Evolutionary conservation across 345 rosid species (phyloP).

Genomic region (Salix purpurea): DNA sequence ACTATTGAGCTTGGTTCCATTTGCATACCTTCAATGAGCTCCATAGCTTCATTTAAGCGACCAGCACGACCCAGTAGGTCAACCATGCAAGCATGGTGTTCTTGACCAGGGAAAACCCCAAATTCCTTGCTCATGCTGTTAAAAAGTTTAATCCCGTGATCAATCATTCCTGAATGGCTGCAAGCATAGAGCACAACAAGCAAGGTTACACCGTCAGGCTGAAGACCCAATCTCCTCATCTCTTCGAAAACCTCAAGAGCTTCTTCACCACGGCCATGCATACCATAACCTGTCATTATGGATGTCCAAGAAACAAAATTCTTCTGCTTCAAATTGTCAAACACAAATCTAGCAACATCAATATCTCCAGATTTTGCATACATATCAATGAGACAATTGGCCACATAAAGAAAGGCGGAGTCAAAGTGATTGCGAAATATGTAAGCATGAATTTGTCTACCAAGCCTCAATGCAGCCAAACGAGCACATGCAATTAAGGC

Average conservation of each 20-base stretch:
- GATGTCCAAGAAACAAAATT: constrained; percentile 84
- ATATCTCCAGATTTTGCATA: constrained; percentile 74
- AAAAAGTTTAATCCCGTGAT: constrained; percentile 63
- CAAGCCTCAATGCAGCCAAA: constrained; percentile 59
- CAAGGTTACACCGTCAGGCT: constrained; percentile 62
- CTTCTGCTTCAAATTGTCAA: constrained; percentile 48
- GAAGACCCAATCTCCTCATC: constrained; percentile 55
- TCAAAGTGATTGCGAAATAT: constrained; percentile 48
- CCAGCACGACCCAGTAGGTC: constrained; percentile 85
- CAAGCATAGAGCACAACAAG: constrained; percentile 78
- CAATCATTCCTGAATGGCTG: constrained; percentile 84
- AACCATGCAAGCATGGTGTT: constrained; percentile 82
- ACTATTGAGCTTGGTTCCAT: constrained; percentile 59
- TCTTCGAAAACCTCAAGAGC: constrained; percentile 51
- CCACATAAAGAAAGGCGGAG: constrained; percentile 35
- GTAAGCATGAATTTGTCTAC: constrained; percentile 70
- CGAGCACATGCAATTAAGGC: constrained; percentile 79
- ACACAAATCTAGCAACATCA: constrained; percentile 51
- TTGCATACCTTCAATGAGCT: constrained; percentile 64
- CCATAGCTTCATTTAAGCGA: constrained; percentile 51
- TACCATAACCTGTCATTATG: constrained; percentile 73
- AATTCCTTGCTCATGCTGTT: constrained; percentile 47
- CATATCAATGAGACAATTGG: constrained; percentile 81
- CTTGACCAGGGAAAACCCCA: constrained; percentile 50
- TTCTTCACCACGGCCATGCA: constrained; percentile 76